phyloP scores from a whole-genome alignment of 2,329 filamentous ascomycete genomes.

The Chalara sp. region DNA sequence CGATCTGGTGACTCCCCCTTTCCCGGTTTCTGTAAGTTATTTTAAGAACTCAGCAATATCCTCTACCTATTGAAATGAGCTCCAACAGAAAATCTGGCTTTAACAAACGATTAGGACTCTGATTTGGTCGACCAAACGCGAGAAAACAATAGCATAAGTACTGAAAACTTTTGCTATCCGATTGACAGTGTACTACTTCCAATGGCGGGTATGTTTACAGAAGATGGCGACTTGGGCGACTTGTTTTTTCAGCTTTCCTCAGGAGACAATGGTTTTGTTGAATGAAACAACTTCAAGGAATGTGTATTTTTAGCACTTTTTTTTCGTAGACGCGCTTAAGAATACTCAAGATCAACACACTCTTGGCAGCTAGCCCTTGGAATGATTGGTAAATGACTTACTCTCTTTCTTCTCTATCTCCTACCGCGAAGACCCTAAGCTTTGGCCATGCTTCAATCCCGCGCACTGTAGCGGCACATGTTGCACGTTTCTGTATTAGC shows the following conservation, averaged over 20 bases:
- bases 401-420: too few species aligned
- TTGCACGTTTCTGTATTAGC: too few species aligned
- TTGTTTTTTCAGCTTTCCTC: background rate
- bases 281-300: background rate
- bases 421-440: too few species aligned
- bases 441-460: too few species aligned
- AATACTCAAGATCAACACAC: too few species aligned
- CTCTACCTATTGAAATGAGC: background rate
- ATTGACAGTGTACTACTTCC: background rate
- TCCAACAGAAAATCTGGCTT: background rate
- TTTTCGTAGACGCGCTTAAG: too few species aligned
- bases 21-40: background rate
- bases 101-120: too few species aligned
- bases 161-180: background rate
- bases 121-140: background rate
- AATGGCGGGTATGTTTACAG: background rate
- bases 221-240: background rate
- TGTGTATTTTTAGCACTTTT: background rate
- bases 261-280: background rate
- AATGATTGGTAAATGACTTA: too few species aligned
- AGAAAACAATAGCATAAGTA: background rate
- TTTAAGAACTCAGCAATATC: background rate
- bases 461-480: too few species aligned
- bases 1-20: background rate
- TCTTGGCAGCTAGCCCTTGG: too few species aligned